A percentile compares a stretch with the other conserved stretches of the same genome.
These are phyloP conservation scores for Macrophomina phaseolina DNA, from an alignment of 2,329 filamentous ascomycete genomes.

Conservation along the genomic window DNA sequence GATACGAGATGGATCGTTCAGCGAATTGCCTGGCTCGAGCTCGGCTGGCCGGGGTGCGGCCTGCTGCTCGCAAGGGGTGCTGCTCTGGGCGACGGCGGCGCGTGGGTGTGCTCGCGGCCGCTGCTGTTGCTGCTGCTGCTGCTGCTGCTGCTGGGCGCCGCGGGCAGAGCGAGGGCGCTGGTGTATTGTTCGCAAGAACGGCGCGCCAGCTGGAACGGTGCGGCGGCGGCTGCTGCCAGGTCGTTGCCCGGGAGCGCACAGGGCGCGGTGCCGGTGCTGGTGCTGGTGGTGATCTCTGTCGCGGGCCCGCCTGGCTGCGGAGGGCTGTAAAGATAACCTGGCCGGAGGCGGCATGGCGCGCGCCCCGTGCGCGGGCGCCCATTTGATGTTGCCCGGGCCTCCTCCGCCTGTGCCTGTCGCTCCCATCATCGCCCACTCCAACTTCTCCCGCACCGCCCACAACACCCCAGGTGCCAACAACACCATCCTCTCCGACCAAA, in stretches of 20 bases:
- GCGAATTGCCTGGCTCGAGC: conserved; percentile 23
- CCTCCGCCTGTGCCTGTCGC: conserved; percentile 16
- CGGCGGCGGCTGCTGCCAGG: background rate
- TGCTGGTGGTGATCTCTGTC: conserved; percentile 24
- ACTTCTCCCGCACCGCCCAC: conserved; percentile 21
- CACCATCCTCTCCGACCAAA: conserved; percentile 21
- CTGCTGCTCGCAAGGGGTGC: conserved; percentile 20
- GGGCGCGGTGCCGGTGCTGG: conserved; percentile 11
- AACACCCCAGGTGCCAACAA: conserved; percentile 19
- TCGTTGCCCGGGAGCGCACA: conserved; percentile 20
- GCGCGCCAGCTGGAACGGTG: background rate
- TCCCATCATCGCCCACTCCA: conserved; percentile 26
- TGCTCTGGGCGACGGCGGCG: background rate
- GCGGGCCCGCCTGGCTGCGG: conserved; percentile 22
- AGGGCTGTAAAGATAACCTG: conserved; percentile 19
- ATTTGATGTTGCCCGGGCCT: conserved; percentile 25
- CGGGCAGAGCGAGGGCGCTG: background rate
- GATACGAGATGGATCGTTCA: conserved; percentile 21
- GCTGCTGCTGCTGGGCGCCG: no score
- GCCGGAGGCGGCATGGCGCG: conserved; percentile 18
- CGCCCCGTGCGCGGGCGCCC: conserved; percentile 15
- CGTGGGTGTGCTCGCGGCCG: background rate
- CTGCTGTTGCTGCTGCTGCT: background rate
- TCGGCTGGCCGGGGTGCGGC: conserved; percentile 15
- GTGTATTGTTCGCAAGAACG: background rate